Conservation (phyloP, 495 filamentous ascomycete genomes). For the Xylaria flabelliformis region DNA sequence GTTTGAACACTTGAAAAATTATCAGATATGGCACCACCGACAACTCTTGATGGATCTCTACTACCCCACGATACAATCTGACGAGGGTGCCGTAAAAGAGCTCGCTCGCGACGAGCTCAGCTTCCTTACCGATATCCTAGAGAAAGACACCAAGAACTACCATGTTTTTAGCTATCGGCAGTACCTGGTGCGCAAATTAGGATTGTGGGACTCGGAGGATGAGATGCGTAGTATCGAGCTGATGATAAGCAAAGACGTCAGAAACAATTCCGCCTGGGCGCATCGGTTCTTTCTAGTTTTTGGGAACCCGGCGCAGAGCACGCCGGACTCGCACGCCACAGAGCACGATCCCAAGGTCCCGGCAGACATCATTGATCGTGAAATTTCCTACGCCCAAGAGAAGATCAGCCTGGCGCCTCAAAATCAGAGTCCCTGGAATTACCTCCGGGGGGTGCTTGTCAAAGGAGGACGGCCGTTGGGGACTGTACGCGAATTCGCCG, state of each 20-base stretch:
- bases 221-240: constrained; percentile 74
- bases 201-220: constrained; percentile 56
- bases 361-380: constrained; percentile 70
- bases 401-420: constrained; percentile 83
- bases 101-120: constrained; percentile 63
- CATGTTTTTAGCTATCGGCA: constrained; percentile 98
- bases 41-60: constrained; percentile 79
- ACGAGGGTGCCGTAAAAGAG: constrained; percentile 36
- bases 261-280: constrained; percentile 97
- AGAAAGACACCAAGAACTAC: constrained; percentile 92
- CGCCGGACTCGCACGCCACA: constrained; percentile 52
- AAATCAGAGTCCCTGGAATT: constrained; percentile 93
- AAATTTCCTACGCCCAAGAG: constrained; percentile 72
- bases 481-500: constrained; percentile 68
- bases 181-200: constrained; percentile 86
- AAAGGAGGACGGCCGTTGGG: constrained; percentile 64
- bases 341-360: constrained; percentile 59
- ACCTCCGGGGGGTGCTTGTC: constrained; percentile 76
- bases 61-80: constrained; percentile 56
- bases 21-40: constrained; percentile 98
- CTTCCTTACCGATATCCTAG: constrained; percentile 84
- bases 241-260: constrained; percentile 76
- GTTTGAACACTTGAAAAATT: constrained; percentile 88
- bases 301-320: constrained; percentile 61
- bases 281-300: constrained; percentile 94